Evolutionary conservation across 1,284 basidiomycete species (phyloP), one percentile per base, ranked within the genome.

Genomic region (Trichosporon inkin): DNA sequence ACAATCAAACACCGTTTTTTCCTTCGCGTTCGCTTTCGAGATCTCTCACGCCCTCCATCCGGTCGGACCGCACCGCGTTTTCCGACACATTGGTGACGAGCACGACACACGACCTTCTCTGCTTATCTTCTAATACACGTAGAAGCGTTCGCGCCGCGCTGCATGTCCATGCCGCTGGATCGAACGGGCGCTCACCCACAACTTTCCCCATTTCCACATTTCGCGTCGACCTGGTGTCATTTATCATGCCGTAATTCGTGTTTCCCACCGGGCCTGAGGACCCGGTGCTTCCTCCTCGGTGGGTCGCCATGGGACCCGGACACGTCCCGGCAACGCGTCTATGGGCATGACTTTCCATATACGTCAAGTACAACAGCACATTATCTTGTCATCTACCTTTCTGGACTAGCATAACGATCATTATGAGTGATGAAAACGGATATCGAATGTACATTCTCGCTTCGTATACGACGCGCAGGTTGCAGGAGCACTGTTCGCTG

Each of bases 361-460:
- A 49, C 22, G 28, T 49, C 28, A 49, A 44, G 40, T 44, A 22
- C 20, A 32, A 32, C 28, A 32, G 28, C 28, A 32, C 14, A 6
- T 32, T 49, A n/a, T 32, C 22, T 49, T 24, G 28, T 24, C 44
- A n/a, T 19, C n/a, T 16, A 28, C 28, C 41, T 32, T 24, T 22
- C 44, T 49, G 44, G 44, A 49, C 44, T 49, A 28, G 44, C 44
- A 49, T 49, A 49, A 49, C 44, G 44, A 49, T 49, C 24, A 49
- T 49, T n/a, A 49, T 49, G 44, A 49, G 44, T 49, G 44, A 49
- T 49, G 44, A 49, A 24, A 28, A 28, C 14, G n/a, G 22, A 24
- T 49, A 28, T 49, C 44, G 28, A 32, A n/a, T 49, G 44, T 49
- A 49, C 44, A 49, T 49, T 14, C 44, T 28, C 14, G 28, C 28